Evolutionary conservation across 202 grass and related monocot genomes (phyloP), one percentile per base, ranked within the genome.

Genomic region (Hordeum pubiflorum): DNA sequence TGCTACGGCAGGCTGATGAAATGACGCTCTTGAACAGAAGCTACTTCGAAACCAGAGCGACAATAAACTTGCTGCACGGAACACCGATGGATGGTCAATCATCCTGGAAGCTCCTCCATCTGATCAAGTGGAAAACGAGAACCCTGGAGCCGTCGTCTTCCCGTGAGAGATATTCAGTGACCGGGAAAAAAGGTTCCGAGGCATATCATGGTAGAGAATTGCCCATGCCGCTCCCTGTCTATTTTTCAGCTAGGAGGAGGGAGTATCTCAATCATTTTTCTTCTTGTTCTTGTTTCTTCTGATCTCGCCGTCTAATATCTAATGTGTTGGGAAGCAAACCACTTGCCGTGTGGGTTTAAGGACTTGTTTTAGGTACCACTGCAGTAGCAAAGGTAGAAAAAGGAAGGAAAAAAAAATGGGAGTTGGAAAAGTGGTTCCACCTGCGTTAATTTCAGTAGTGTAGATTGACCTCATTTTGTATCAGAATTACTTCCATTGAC

Each of bases 121-220:
- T 69, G 31, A 46, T 79, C 8, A 79, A 88, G 36, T 4, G 1
- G 77, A 77, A 63, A 62, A 50, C 10, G 22, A 72, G 63, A 71
- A 57, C 36, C 10, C 56, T 38, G 63, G 71, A 33, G 57, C 55
- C 22, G 6, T 56, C 65, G 6, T 62, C 71, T 89, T 89, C 84
- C 86, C 86, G 85, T 43, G 93, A 97, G 88, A 71, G 90, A 57
- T 7, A 33, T 85, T 89, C 90, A 63, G 84, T 91, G 90, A 91
- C 75, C 91, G 90, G 88, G 86, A 84, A 81, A 85, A 69, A 83
- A 74, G 54, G 63, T 79, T 85, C 55, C 1, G 20, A 67, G 66
- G 43, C 36, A 50, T 40, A 82, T 52, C 40, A 89, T 77, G 36
- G 37, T 68, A 50, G 63, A 86, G 76, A 64, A 38, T 40, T 62